Percentiles rank a stretch among this genome's conserved stretches.
These are phyloP conservation scores for Selaginella tamariscina DNA, from an alignment of 75 land plant species.

Conservation along the genomic window DNA sequence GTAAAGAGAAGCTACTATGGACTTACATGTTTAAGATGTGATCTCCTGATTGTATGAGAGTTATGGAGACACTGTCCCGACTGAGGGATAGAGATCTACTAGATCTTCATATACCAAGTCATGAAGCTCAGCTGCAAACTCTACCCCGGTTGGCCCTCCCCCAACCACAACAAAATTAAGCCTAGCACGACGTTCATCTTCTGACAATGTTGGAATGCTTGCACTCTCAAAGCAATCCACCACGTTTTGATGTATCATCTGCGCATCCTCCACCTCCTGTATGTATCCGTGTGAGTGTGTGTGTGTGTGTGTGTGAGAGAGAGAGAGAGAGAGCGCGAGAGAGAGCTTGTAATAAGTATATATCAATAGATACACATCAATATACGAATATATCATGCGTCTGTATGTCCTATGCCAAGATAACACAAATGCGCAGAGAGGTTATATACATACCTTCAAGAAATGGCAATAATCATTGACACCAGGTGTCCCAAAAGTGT, in stretches of 20 bases:
- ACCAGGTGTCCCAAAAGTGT: constrained; percentile 25
- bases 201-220: constrained; percentile 18
- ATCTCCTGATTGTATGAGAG: constrained; percentile 22
- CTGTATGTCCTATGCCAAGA: too few species aligned
- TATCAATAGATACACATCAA: too few species aligned
- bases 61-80: constrained; percentile 14
- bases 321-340: too few species aligned
- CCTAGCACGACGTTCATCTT: constrained; percentile 17
- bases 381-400: too few species aligned
- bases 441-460: constrained; percentile 17
- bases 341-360: too few species aligned
- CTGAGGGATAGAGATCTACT: constrained; percentile 15
- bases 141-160: constrained; percentile 25
- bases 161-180: constrained; percentile 25
- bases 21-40: constrained; percentile 18
- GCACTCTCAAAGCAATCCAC: constrained; percentile 27
- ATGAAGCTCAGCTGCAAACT: constrained; percentile 24
- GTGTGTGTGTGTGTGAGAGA: too few species aligned
- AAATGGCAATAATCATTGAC: constrained; percentile 22
- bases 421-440: too few species aligned
- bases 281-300: too few species aligned
- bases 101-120: constrained; percentile 20
- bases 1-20: not conserved
- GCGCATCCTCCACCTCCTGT: constrained; percentile 22
- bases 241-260: constrained; percentile 19